phyloP scores from a whole-genome alignment of 2,329 filamentous ascomycete genomes.

The Eutypa lata region DNA sequence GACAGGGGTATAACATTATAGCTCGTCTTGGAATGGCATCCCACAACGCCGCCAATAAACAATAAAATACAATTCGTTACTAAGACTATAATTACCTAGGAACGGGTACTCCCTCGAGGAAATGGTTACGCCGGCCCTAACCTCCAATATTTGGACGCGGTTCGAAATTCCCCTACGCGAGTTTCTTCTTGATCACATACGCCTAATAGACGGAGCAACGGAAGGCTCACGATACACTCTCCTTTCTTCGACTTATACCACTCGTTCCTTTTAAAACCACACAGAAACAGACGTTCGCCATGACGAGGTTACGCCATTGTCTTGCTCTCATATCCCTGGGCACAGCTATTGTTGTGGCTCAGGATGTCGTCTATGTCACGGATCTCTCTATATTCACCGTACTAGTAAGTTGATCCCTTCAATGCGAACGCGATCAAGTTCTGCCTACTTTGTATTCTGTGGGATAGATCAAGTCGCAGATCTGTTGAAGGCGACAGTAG shows the following conservation, averaged over 20 bases:
- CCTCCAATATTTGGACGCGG: not conserved
- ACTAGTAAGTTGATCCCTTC: conserved; percentile 20
- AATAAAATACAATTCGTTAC: not conserved
- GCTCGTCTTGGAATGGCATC: not conserved
- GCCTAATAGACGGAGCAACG: no score
- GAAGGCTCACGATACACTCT: not conserved
- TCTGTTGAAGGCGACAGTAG: no score
- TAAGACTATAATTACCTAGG: not conserved
- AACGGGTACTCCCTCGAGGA: not conserved
- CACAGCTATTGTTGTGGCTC: conserved; percentile 12
- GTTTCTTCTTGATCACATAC: not conserved
- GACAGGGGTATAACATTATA: conserved; percentile 13
- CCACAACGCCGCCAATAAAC: not conserved
- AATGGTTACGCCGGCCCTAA: not conserved
- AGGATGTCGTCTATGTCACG: conserved; percentile 28
- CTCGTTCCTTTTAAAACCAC: not conserved
- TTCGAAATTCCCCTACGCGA: not conserved
- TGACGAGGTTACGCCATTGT: not conserved
- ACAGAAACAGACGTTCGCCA: not conserved
- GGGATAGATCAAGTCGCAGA: no score
- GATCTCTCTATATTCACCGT: conserved; percentile 28
- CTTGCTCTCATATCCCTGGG: conserved; percentile 9
- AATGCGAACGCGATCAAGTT: no score
- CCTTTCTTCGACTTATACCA: not conserved
- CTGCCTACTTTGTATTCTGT: no score